phyloP scores from a whole-genome alignment of 441 rosid species.

The Pelargonium fulgidum region DNA sequence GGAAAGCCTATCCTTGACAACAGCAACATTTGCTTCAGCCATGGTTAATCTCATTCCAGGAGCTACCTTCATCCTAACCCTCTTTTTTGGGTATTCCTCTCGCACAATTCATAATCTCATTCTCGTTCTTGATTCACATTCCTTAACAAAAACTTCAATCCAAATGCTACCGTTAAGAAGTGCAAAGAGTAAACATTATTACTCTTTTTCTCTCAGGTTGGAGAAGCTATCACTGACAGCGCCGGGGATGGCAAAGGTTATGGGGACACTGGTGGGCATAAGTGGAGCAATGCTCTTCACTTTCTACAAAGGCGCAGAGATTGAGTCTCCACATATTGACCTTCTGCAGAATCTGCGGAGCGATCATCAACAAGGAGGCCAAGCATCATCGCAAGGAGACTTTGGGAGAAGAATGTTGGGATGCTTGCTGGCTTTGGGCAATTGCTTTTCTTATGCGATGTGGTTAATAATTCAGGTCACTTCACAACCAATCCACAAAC shows the following conservation, averaged over 20 bases:
- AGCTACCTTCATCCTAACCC: slow-evolving; percentile 17
- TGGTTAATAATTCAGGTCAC: slow-evolving; percentile 19
- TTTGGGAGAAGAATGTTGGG: not conserved
- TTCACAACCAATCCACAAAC: not conserved
- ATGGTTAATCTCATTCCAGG: slow-evolving; percentile 22
- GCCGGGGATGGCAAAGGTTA: slow-evolving; percentile 26
- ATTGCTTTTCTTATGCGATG: slow-evolving; percentile 13
- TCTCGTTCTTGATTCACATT: not conserved
- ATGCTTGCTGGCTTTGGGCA: slow-evolving; percentile 1
- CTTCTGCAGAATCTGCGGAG: slow-evolving; percentile 5
- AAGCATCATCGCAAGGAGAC: not conserved
- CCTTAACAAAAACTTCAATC: too few relatives aligned
- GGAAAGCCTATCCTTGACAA: slow-evolving; percentile 20
- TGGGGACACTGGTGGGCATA: slow-evolving; percentile 27
- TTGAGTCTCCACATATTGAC: not conserved
- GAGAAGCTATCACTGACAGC: slow-evolving; percentile 23
- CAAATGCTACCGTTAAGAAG: too few relatives aligned
- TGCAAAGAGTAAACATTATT: too few relatives aligned
- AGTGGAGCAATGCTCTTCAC: slow-evolving; percentile 24
- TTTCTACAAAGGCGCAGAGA: slow-evolving; percentile 19
- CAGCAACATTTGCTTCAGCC: slow-evolving; percentile 19
- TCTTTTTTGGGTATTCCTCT: slow-evolving; percentile 18
- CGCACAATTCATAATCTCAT: not conserved
- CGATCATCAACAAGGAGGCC: not conserved
- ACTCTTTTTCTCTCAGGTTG: slow-evolving; percentile 15